A percentile compares a stretch with the other conserved stretches of the same genome.
Evolutionary conservation across 1,139 yeast species (phyloP).

Genomic region (Spencermartinsiella ligniputridi): DNA sequence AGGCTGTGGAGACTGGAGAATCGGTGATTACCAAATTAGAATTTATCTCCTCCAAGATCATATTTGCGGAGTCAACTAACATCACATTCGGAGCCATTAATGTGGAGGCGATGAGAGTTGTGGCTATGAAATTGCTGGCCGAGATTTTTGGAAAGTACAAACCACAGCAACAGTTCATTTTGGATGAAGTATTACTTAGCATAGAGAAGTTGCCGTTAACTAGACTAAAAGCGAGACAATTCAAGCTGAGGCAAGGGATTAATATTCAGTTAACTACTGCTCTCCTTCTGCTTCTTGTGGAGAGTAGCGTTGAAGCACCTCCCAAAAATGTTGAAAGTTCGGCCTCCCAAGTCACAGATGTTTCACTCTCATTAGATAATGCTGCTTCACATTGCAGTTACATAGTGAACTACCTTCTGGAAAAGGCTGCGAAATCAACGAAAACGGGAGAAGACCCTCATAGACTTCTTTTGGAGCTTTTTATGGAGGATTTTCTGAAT

Average conservation of each 20-base stretch:
- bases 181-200: slow-evolving; percentile 55
- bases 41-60: slow-evolving; percentile 40
- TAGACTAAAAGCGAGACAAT: slow-evolving; percentile 42
- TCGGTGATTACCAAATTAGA: slow-evolving; percentile 48
- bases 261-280: slow-evolving; percentile 47
- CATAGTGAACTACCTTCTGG: slow-evolving; percentile 25
- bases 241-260: slow-evolving; percentile 42
- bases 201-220: slow-evolving; percentile 46
- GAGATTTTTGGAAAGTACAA: slow-evolving; percentile 43
- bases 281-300: slow-evolving; percentile 42
- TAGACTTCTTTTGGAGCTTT: slow-evolving; percentile 40
- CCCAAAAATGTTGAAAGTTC: background rate
- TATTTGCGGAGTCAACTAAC: slow-evolving; percentile 31
- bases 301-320: background rate
- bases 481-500: slow-evolving; percentile 51
- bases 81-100: slow-evolving; percentile 26
- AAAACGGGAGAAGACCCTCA: slow-evolving; percentile 27
- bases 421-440: slow-evolving; percentile 22
- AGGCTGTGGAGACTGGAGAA: slow-evolving; percentile 38
- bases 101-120: slow-evolving; percentile 35
- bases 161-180: slow-evolving; percentile 54
- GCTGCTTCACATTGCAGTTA: slow-evolving; percentile 39
- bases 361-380: slow-evolving; percentile 30
- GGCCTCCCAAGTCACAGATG: background rate
- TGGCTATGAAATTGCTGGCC: slow-evolving; percentile 39